These are phyloP conservation scores for Penicillium corylophilum DNA, from an alignment of 2,329 filamentous ascomycete species.

Conservation along the genomic window DNA sequence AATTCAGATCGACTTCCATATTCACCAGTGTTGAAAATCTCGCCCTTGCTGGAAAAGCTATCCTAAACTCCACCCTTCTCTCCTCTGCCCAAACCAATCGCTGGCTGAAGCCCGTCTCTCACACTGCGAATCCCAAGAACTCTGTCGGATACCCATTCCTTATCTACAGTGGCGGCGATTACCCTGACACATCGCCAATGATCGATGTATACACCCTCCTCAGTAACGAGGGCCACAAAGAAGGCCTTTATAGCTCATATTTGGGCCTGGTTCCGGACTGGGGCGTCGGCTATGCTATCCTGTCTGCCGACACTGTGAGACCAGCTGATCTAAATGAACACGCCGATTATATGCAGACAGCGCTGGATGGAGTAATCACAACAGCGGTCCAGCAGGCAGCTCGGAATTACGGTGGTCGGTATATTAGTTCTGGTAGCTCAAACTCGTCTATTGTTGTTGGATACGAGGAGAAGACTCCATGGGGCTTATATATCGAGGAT, in stretches of 20 bases:
- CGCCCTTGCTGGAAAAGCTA: conserved; percentile 38
- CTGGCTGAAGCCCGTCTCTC: conserved; percentile 44
- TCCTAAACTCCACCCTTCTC: conserved; percentile 40
- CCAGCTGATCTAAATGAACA: conserved; percentile 23
- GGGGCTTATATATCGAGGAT: conserved; percentile 10
- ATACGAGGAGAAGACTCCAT: conserved; percentile 16
- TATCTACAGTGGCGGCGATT: conserved; percentile 30
- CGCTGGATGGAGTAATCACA: conserved; percentile 25
- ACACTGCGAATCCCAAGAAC: conserved; percentile 35
- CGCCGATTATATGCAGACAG: conserved; percentile 29
- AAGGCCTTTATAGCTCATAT: conserved; percentile 33
- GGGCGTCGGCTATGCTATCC: conserved; percentile 36
- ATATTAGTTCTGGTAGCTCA: neutral
- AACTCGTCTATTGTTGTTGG: conserved; percentile 15
- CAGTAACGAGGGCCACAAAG: conserved; percentile 29
- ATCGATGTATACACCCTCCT: conserved; percentile 37
- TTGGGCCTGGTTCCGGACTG: conserved; percentile 37
- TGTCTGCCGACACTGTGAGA: conserved; percentile 24
- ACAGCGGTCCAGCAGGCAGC: conserved; percentile 4
- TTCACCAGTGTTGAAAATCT: conserved; percentile 39
- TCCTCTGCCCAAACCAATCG: conserved; percentile 32
- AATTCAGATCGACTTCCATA: conserved; percentile 28
- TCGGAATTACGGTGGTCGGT: conserved; percentile 5
- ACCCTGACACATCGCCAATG: conserved; percentile 20
- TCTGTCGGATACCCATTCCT: conserved; percentile 42